Evolutionary conservation across 2,329 filamentous ascomycete genomes (phyloP), one percentile per base, ranked within the genome.

Genomic region (Colletotrichum acutatum): DNA sequence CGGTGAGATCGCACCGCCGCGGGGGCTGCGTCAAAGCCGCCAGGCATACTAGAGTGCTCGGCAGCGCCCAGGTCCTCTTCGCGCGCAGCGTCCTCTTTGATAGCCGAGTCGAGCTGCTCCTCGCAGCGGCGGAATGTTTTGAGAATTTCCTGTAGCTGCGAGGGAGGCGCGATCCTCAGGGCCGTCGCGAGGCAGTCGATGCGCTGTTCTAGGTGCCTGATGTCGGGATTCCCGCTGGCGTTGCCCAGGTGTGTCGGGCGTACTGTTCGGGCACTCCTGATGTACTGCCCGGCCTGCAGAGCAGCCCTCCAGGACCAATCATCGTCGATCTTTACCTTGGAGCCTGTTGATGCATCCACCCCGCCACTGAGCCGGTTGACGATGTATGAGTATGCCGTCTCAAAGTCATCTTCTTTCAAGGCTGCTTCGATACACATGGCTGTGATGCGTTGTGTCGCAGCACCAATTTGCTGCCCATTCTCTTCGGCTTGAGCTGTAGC

Each of bases 361-460:
- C 82, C 78, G 9, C 82, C 79, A 8, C 87, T 86, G 0, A 97
- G 85, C 26, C 92, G 90, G 78, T 91, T 95, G 59, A 94, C 89
- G 1, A 95, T 92, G 78, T 94, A 96, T 0, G 93, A 95, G 80
- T 96, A 97, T 12, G 94, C 94, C 0, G 94, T 97, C 79, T 97
- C 94, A 74, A 97, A 97, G 79, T 91, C 94, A 75, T 95, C 91
- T 78, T 95, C 93, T 11, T 87, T 86, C 1, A 97, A 86, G 14
- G 94, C 93, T 16, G 93, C 91, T 79, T 95, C 91, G 53, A 96
- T 91, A 75, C 94, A 95, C 92, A 96, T 94, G 71, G 93, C 92
- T 6, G 91, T 92, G 63, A 97, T 90, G 34, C 94, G 89, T 60
- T 89, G 90, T 78, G 92, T 90, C 4, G 90, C 88, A 49, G 52